phyloP scores from a whole-genome alignment of 31 red algal species.

The Porphyra umbilicalis region DNA sequence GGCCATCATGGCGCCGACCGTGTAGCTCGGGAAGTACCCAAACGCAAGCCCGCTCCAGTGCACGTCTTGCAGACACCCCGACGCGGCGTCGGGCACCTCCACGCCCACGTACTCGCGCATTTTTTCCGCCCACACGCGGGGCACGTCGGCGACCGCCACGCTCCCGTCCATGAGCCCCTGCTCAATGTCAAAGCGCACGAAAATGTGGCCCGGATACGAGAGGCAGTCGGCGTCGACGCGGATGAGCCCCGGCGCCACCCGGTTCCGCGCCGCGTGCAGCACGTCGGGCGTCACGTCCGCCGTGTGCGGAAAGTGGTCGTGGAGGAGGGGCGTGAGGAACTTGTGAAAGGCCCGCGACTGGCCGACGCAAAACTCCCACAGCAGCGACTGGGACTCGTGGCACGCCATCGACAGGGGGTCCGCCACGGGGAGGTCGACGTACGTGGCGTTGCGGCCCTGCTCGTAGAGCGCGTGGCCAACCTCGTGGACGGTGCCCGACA shows the following conservation, averaged over 20 bases:
- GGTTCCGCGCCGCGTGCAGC: conserved; percentile 48
- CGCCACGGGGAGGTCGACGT: conserved; percentile 40
- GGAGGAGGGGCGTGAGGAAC: conserved; percentile 15
- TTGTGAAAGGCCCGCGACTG: conserved; percentile 46
- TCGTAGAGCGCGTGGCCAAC: conserved; percentile 80
- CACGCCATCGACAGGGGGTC: conserved; percentile 44
- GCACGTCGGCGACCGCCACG: conserved; percentile 38
- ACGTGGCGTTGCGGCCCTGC: conserved; percentile 33
- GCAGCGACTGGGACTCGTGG: conserved; percentile 69
- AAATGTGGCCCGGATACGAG: conserved; percentile 72
- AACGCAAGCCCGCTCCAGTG: conserved; percentile 64
- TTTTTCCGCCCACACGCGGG: conserved; percentile 49
- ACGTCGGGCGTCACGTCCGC: conserved; percentile 39
- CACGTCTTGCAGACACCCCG: conserved; percentile 69
- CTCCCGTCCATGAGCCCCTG: conserved; percentile 36
- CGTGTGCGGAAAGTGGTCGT: conserved; percentile 50
- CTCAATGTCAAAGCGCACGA: conserved; percentile 68
- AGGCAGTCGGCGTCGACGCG: conserved; percentile 73
- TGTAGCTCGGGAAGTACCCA: conserved; percentile 79
- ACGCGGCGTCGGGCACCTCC: conserved; percentile 27
- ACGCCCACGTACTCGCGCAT: conserved; percentile 66
- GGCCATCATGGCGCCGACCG: conserved; percentile 55
- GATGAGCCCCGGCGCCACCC: conserved; percentile 46
- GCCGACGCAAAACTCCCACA: conserved; percentile 76
- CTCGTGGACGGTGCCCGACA: conserved; percentile 66